A percentile compares a stretch with the other conserved stretches of the same genome.
These are phyloP conservation scores for Protea cynaroides DNA, from an alignment of 164 flowering plant species.

Conservation along the genomic window DNA sequence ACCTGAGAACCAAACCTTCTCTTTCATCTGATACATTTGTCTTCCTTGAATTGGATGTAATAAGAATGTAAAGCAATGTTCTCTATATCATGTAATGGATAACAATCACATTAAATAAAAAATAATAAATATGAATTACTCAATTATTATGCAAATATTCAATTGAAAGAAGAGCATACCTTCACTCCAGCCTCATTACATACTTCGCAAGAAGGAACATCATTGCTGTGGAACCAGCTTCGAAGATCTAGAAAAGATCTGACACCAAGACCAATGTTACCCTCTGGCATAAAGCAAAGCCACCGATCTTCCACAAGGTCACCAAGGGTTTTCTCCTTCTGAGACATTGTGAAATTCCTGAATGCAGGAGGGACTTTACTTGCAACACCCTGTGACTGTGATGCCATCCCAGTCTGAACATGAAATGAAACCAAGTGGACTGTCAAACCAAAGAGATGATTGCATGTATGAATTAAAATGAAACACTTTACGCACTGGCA, in stretches of 20 bases:
- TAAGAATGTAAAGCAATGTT: too few relatives aligned
- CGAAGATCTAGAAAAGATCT: slow-evolving; percentile 90
- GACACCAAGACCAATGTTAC: slow-evolving; percentile 71
- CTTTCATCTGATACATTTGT: too few relatives aligned
- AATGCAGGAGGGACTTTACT: slow-evolving; percentile 56
- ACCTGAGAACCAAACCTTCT: too few relatives aligned
- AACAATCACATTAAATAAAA: too few relatives aligned
- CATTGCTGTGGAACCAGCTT: slow-evolving; percentile 75
- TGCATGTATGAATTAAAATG: too few relatives aligned
- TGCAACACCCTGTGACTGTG: slow-evolving; percentile 40
- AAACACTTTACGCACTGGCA: too few relatives aligned
- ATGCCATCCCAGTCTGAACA: slow-evolving; percentile 33
- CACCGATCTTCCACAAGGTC: slow-evolving; percentile 74
- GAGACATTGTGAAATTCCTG: slow-evolving; percentile 63
- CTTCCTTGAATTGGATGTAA: too few relatives aligned
- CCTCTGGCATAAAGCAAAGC: slow-evolving; percentile 60
- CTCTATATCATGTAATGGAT: too few relatives aligned
- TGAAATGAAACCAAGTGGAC: slow-evolving; percentile 16
- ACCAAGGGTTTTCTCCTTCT: slow-evolving; percentile 75
- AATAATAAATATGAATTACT: too few relatives aligned
- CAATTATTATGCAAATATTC: too few relatives aligned
- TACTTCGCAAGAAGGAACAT: slow-evolving; percentile 70
- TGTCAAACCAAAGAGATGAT: neutral
- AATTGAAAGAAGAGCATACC: slow-evolving; percentile 29
- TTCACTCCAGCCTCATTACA: slow-evolving; percentile 96